Conservation (phyloP, 805 yeast species). For the Pichia occidentalis region DNA sequence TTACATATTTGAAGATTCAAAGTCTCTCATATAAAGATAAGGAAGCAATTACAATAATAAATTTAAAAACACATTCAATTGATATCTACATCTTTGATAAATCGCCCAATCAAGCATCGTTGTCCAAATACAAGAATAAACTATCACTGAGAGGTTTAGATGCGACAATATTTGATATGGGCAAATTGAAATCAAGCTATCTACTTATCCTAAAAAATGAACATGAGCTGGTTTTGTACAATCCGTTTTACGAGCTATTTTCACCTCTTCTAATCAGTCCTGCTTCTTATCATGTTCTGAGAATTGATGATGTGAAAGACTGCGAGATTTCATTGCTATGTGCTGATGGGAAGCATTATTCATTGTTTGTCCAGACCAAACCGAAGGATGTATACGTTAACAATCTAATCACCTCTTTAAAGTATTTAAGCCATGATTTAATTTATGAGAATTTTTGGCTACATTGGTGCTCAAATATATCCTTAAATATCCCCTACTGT, state of each 20-base stretch:
- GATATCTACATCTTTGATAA: slow-evolving; percentile 45
- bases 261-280: slow-evolving; percentile 31
- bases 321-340: slow-evolving; percentile 22
- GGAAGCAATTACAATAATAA: slow-evolving; percentile 56
- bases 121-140: slow-evolving; percentile 21
- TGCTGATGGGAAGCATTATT: slow-evolving; percentile 20
- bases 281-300: slow-evolving; percentile 18
- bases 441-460: slow-evolving; percentile 53
- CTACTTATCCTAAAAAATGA: slow-evolving; percentile 36
- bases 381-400: slow-evolving; percentile 41
- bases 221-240: slow-evolving; percentile 36
- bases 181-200: slow-evolving; percentile 35
- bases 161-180: slow-evolving; percentile 33
- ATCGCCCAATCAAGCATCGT: slow-evolving; percentile 24
- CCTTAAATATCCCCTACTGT: slow-evolving; percentile 31
- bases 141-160: slow-evolving; percentile 28
- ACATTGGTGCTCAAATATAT: slow-evolving; percentile 53
- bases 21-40: slow-evolving; percentile 42
- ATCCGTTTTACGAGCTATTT: slow-evolving; percentile 50
- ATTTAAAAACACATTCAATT: slow-evolving; percentile 35
- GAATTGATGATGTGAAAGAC: slow-evolving; percentile 21
- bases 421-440: slow-evolving; percentile 50
- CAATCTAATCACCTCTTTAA: slow-evolving; percentile 43
- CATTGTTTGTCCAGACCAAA: slow-evolving; percentile 33
- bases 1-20: slow-evolving; percentile 29